These are phyloP conservation scores for Oryza australiensis DNA, from an alignment of 176 grass and related monocot genomes.

Conservation along the genomic window DNA sequence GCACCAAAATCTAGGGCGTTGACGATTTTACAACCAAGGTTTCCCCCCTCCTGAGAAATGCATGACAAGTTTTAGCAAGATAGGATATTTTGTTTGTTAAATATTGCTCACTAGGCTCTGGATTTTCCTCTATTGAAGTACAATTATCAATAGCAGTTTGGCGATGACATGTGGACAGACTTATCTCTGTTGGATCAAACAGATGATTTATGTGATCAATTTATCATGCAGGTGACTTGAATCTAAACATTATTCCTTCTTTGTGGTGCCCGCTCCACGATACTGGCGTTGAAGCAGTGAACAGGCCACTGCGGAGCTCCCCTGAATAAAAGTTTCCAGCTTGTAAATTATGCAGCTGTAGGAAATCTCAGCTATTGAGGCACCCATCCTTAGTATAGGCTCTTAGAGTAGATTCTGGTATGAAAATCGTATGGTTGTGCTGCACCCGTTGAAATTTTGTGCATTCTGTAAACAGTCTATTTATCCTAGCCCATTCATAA, in stretches of 20 bases:
- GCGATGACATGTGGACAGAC: not conserved
- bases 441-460: slow-evolving; percentile 12
- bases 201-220: not conserved
- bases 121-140: not conserved
- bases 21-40: not conserved
- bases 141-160: not conserved
- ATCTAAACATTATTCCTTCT: not conserved
- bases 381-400: not conserved
- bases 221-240: slow-evolving; percentile 35
- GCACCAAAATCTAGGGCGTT: not conserved
- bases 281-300: slow-evolving; percentile 12
- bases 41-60: not conserved
- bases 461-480: not conserved
- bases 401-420: slow-evolving; percentile 31
- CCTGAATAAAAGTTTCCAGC: slow-evolving; percentile 20
- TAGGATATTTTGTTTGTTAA: not conserved
- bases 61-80: not conserved
- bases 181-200: slow-evolving; percentile 14
- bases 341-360: slow-evolving; percentile 42
- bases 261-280: not conserved
- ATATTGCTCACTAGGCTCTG: not conserved
- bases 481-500: slow-evolving; percentile 7
- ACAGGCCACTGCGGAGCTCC: not conserved
- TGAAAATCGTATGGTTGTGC: not conserved
- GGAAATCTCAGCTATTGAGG: slow-evolving; percentile 23